Percentiles rank a stretch among this genome's conserved stretches.
Conservation (phyloP, 345 rosid genomes). For the Eucalyptus coolabah region DNA sequence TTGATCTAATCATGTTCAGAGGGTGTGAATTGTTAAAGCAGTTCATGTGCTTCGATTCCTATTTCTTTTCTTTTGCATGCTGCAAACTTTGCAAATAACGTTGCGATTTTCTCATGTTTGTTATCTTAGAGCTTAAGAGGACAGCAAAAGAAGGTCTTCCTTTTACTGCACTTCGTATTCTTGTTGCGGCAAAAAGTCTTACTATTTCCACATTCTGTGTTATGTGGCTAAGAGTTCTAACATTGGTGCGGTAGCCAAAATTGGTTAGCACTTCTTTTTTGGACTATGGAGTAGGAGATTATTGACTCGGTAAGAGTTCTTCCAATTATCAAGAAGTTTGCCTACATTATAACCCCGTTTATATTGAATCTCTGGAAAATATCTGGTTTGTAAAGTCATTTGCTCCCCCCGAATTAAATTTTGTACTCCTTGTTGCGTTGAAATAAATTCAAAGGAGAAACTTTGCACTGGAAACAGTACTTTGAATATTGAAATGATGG, state of each 20-base stretch:
- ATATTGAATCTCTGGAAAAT: background rate
- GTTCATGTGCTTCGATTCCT: background rate
- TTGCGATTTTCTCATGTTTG: background rate
- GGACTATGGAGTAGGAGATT: background rate
- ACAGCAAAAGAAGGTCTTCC: background rate
- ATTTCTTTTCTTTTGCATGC: background rate
- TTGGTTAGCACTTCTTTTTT: background rate
- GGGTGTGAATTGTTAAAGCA: background rate
- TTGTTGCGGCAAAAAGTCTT: background rate
- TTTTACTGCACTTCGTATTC: background rate
- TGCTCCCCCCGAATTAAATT: background rate
- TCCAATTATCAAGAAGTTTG: background rate
- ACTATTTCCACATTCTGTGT: background rate
- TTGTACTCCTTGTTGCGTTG: background rate
- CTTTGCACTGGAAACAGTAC: background rate
- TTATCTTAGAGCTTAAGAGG: background rate
- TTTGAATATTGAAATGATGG: background rate
- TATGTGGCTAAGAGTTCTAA: background rate
- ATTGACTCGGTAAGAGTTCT: background rate
- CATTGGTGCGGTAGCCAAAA: background rate
- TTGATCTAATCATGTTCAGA: background rate
- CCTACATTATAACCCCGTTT: background rate
- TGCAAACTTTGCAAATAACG: background rate
- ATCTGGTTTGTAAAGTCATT: background rate
- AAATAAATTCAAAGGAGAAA: background rate